A percentile compares a stretch with the other conserved stretches of the same genome.
These are phyloP conservation scores for Aegilops longissima DNA, from an alignment of 176 grass and related monocot species.

Conservation along the genomic window DNA sequence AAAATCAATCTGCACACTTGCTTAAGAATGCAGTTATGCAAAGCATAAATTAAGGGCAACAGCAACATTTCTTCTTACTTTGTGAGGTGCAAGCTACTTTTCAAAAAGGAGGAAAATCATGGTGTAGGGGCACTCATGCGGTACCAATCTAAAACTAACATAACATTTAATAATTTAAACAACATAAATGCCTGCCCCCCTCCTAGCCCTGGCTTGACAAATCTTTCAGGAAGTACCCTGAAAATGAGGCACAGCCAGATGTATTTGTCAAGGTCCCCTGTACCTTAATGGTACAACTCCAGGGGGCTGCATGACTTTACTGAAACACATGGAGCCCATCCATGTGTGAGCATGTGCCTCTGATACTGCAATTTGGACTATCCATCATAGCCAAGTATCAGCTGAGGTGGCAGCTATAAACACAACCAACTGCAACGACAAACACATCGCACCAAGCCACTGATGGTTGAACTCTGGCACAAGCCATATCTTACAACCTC, in stretches of 20 bases:
- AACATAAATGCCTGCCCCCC: slow-evolving; percentile 2
- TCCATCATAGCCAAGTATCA: slow-evolving; percentile 20
- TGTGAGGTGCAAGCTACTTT: neutral
- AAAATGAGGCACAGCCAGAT: slow-evolving; percentile 33
- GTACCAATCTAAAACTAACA: slow-evolving; percentile 14
- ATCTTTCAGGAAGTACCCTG: slow-evolving; percentile 25
- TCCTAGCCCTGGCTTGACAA: slow-evolving; percentile 15
- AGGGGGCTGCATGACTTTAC: slow-evolving; percentile 44
- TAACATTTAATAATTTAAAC: slow-evolving; percentile 19
- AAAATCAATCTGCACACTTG: neutral
- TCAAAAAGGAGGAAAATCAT: neutral
- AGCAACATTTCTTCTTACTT: slow-evolving; percentile 1
- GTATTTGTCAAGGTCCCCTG: slow-evolving; percentile 22
- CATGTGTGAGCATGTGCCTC: slow-evolving; percentile 61
- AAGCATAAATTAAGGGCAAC: slow-evolving; percentile 13
- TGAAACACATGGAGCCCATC: slow-evolving; percentile 59
- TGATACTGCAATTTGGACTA: slow-evolving; percentile 28
- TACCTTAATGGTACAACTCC: slow-evolving; percentile 40
- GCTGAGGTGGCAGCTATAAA: slow-evolving; percentile 29
- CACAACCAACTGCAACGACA: slow-evolving; percentile 19
- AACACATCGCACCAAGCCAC: neutral
- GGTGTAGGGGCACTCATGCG: neutral
- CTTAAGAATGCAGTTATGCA: neutral
- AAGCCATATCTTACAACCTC: neutral
- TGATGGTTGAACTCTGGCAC: neutral